Evolutionary conservation across 257 asterid genomes (phyloP), one percentile per base, ranked within the genome.

Genomic region (Ilex asprella): DNA sequence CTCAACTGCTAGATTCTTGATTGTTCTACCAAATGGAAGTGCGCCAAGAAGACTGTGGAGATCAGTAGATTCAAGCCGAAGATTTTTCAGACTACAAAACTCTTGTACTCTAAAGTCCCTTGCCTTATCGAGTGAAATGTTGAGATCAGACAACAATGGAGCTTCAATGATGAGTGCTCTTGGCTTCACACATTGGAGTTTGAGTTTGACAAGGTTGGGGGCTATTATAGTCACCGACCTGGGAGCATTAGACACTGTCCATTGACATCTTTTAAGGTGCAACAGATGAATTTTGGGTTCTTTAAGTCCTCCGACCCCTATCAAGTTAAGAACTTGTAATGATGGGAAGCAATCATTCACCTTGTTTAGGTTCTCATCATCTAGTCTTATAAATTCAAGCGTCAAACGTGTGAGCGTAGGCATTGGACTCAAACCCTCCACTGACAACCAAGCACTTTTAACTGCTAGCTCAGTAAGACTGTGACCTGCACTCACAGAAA

Each of bases 301-400:
- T 73, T 80, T 86, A 64, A 89, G 88, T 35, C 95, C 93, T 72
- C 91, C 94, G 32, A 89, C 95, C 30, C 91, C 96, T 35, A 82
- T 82, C 67, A 89, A 72, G 65, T 82, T 84, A 46, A 89, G 91
- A 68, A 60, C 82, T 72, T 80, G 76, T 56, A 89, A 73, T 5
- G 67, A 60, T 6, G 91, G 88, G 70, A 89, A 84, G 75, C 88
- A 80, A 14, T 72, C 79, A 3, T 79, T 86, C 50, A 89, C 56
- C 80, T 76, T 86, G 59, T 77, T 76, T 65, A 89, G 75, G 80
- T 89, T 78, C 77, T 89, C 95, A 56, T 89, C 96, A 49, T 84
- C 94, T 73, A 89, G 76, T 75, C 86, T 84, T 60, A 84, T 79
- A 74, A 80, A 86, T 66, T 86, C 91, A n/a, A 89, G 96, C 0